A percentile compares a stretch with the other conserved stretches of the same genome.
Conservation (phyloP, 495 filamentous ascomycete species). For the Aspergillus asperescens region DNA sequence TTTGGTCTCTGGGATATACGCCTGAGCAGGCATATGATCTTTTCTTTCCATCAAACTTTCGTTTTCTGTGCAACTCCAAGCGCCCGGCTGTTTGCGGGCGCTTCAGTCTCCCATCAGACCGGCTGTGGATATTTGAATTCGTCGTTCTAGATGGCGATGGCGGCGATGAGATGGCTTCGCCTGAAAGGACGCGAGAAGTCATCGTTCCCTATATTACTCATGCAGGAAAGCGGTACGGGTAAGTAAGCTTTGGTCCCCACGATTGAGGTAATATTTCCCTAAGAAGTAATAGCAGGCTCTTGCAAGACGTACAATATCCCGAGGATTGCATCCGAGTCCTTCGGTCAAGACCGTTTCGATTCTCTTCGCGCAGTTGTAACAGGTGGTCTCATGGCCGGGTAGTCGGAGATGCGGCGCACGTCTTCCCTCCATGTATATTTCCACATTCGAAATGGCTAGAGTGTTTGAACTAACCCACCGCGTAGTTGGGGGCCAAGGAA, state of each 20-base stretch:
- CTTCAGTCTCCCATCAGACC: conserved; percentile 39
- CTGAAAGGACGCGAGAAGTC: conserved; percentile 20
- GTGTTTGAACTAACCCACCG: not conserved
- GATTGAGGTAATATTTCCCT: not conserved
- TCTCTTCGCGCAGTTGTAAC: conserved; percentile 46
- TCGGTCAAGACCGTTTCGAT: conserved; percentile 47
- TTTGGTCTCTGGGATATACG: conserved; percentile 46
- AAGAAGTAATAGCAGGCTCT: conserved; percentile 12
- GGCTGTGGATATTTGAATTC: conserved; percentile 50
- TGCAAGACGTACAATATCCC: conserved; percentile 36
- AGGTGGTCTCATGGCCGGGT: conserved; percentile 44
- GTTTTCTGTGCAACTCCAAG: conserved; percentile 42
- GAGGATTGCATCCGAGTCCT: conserved; percentile 45
- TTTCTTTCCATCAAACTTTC: conserved; percentile 46
- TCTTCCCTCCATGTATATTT: conserved; percentile 48
- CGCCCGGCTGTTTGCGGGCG: conserved; percentile 44
- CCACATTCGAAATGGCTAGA: no score
- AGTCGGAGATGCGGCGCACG: conserved; percentile 50
- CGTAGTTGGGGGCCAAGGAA: conserved; percentile 42
- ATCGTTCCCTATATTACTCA: conserved; percentile 34
- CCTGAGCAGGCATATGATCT: conserved; percentile 46
- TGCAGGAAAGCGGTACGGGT: conserved; percentile 30
- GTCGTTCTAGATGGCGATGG: conserved; percentile 29
- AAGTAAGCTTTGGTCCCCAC: not conserved
- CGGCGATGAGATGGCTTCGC: conserved; percentile 27